Evolutionary conservation across 2,329 filamentous ascomycete species (phyloP).

Genomic region (Calonectria fujianensis): DNA sequence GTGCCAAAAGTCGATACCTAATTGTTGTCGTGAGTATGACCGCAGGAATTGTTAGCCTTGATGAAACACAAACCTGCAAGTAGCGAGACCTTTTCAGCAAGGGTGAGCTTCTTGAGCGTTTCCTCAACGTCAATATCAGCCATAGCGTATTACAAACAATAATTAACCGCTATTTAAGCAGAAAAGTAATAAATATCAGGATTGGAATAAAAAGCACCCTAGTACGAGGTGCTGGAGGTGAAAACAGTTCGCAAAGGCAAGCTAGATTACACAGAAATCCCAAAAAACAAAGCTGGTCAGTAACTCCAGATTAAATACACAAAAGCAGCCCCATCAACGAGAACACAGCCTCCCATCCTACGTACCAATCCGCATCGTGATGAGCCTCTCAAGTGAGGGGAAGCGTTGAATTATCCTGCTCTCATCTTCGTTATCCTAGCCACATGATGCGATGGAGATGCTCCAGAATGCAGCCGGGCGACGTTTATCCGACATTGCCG

Average conservation of each 20-base stretch:
- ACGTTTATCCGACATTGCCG: conserved; percentile 33
- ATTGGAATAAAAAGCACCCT: background rate
- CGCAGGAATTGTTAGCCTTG: background rate
- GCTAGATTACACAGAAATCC: background rate
- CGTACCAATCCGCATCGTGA: conserved; percentile 16
- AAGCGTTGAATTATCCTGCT: conserved; percentile 22
- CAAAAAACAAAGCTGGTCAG: background rate
- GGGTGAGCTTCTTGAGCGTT: conserved; percentile 71
- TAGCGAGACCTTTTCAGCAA: conserved; percentile 72
- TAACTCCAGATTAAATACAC: conserved; percentile 18
- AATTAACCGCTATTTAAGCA: background rate
- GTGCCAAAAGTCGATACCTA: conserved; percentile 82
- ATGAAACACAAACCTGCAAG: conserved; percentile 65
- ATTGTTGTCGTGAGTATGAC: background rate
- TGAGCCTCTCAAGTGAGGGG: conserved; percentile 5
- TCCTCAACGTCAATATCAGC: conserved; percentile 73
- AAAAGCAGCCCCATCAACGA: conserved; percentile 7
- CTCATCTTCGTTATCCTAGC: conserved; percentile 23
- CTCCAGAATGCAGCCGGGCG: conserved; percentile 19
- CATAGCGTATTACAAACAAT: conserved; percentile 58
- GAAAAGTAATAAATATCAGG: background rate
- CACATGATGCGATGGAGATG: conserved; percentile 20
- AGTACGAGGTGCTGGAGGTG: background rate
- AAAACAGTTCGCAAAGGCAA: background rate
- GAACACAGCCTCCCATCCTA: background rate